Base-by-base conservation (phyloP, 371 early-diverging fungal genomes). In the Dichotomocladium elegans region DNA sequence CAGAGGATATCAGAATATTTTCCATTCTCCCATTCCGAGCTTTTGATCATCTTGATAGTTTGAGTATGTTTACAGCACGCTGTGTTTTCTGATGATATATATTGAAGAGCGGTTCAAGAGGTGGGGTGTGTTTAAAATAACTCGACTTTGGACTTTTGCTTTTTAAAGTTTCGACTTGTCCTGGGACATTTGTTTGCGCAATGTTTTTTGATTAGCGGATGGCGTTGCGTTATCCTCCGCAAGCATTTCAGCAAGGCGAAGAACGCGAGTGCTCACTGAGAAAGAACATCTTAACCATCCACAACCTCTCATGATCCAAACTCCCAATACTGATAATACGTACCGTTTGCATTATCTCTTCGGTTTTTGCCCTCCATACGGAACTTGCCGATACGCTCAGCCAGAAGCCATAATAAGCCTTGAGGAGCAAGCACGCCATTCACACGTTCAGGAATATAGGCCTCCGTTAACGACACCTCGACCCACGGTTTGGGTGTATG, bases 261-360 rank as follows among this genome's bases (percentile, higher is more conserved):
- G 33, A 15, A 61, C 61, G 17, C 61, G 61, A 1, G 61, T 61
- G 42, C 61, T 61, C 44, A 61, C 61, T 60, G 49, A 4, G 47
- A 22, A 26, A 34, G 19, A 24, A 30, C n/a, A 24, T 4, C 5
- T 21, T 25, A 4, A 33, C 4, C 0, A 22, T 33, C 3, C 15
- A 21, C 49, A 48, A 22, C 3, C 12, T 9, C 8, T 49, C 31
- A n/a, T 46, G 46, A 17, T 25, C 46, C 14, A 10, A 37, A n/a
- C 11, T 12, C 14, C 26, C 17, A 42, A 33, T 4, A 26, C 14
- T 14, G 43, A 29, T 12, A 40, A 17, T n/a, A 28, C 55, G 55
- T 70, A 83, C 84, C 90, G 28, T 90, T 89, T 4, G 86, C 86
- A 65, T 89, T 93, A 55, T 93, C 93, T 52, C 93, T 73, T 47